Base-by-base conservation (phyloP, 352 stramenopile species). In the Globisporangium spinosum region DNA sequence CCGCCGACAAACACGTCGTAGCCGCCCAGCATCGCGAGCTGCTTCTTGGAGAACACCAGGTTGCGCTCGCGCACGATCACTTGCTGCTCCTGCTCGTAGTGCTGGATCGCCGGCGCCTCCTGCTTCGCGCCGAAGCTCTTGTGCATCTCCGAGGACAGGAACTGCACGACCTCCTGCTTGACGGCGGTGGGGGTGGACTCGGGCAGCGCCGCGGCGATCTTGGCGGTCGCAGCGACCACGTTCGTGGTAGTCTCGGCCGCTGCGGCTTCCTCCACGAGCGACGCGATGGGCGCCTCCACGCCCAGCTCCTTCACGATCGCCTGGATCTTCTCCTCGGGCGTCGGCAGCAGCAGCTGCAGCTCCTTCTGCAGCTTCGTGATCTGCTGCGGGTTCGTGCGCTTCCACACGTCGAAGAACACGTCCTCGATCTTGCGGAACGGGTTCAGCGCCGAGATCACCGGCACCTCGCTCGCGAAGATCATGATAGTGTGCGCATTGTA, bases 381-480 rank as follows among this genome's bases (percentile, higher is more conserved):
- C 60, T 93, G 87, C 35, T 62, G 68, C n/a, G 85, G 84, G 63
- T 89, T 82, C n/a, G 85, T 93, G 66, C 88, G 86, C 47, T 84
- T 85, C 88, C 88, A 95, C 13, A 88, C 77, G 62, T 79, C 75
- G 23, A 94, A 65, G 64, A 95, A 94, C 12, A 94, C 80, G 57
- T 95, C 86, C 55, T 93, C 87, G 69, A 95, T 89, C 70, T 87
- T 80, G 54, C 88, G 86, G 72, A 87, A 95, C 62, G 84, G 86
- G 68, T 95, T 94, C 62, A 93, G 45, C 10, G 85, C 88, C 65
- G 79, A 87, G 63, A 95, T 85, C 25, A 94, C 86, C 3, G 88
- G 83, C 77, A 95, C 86, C 59, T 95, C 88, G 73, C 86, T 94
- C 58, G 88, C 88, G 70, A 93, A 95, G 68, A 95, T 68, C 79